phyloP scores from a whole-genome alignment of 1,139 yeast genomes.

The Nakaseomyces kungkrabaensis region DNA sequence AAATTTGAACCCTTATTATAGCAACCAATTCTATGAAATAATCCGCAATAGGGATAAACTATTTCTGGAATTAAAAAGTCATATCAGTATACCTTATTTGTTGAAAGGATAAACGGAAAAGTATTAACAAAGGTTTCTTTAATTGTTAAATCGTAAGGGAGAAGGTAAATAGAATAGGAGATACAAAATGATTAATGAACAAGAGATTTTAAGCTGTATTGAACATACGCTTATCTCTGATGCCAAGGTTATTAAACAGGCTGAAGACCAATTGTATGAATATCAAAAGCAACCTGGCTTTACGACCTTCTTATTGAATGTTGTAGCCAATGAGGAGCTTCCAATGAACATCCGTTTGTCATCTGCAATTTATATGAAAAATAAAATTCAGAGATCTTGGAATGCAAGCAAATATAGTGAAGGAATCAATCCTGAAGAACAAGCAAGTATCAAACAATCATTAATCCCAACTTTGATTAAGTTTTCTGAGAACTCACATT shows the following conservation, averaged over 20 bases:
- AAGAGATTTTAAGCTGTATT: conserved; percentile 60
- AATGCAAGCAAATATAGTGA: conserved; percentile 31
- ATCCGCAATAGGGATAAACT: too few relatives aligned
- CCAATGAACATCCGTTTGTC: conserved; percentile 45
- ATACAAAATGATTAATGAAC: conserved; percentile 44
- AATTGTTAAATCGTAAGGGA: too few relatives aligned
- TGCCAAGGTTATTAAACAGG: conserved; percentile 50
- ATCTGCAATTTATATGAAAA: conserved; percentile 61
- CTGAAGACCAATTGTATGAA: conserved; percentile 56
- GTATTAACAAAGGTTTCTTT: too few relatives aligned
- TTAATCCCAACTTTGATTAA: conserved; percentile 40
- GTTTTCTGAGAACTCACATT: conserved; percentile 32
- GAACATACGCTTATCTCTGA: conserved; percentile 72
- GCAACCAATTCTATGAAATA: not conserved
- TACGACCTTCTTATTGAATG: conserved; percentile 46
- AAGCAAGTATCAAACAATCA: conserved; percentile 41
- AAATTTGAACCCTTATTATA: not conserved
- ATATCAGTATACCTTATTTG: too few relatives aligned
- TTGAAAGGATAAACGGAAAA: too few relatives aligned
- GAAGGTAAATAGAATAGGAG: too few relatives aligned
- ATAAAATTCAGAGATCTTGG: conserved; percentile 54
- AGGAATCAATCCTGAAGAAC: conserved; percentile 42
- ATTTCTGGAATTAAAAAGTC: too few relatives aligned
- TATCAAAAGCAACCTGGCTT: conserved; percentile 49
- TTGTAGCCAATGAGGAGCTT: conserved; percentile 40